Evolutionary conservation across 805 yeast species (phyloP), one percentile per base, ranked within the genome.

Genomic region (Kuraishia borneana): DNA sequence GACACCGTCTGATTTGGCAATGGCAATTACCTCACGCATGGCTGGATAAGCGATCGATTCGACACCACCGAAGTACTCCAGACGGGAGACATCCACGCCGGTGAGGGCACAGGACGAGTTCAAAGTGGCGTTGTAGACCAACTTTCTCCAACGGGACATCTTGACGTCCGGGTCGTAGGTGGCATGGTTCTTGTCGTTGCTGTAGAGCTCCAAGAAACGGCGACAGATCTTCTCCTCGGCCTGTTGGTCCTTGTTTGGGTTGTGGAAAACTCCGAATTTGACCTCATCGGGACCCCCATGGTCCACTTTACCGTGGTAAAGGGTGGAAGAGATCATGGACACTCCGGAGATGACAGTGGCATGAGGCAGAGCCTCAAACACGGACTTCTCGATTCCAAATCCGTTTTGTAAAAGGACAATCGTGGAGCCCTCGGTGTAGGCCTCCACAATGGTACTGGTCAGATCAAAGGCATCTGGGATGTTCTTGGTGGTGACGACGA

Each of bases 1-100:
- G 25, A 70, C 65, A 1, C 83, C 83, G 38, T 78, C 88, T 7
- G 83, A 72, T 34, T 68, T 70, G 8, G 94, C 94, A 38, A 81
- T 68, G 3, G 63, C 65, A 16, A 68, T 51, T 13, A 83, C 63
- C 51, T 82, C 94, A 25, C 60, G 53, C 87, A 79, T 79, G 0
- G 83, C 80, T 3, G 83, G 84, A 25, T 55, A 41, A 6, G 68
- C 51, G 12, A 73, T 42, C 0, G 53, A 36, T 9, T 61, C 58
- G 19, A 58, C 46, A 9, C 65, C 63, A 4, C 73, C 75, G 18
- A 65, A 50, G 21, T 60, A 49, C 37, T 54, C 62, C 21, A 73
- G 43, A 33, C 81, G 61, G 14, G 78, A 81, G n/a, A 68, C 63
- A 43, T 77, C 84, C 7, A 73, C 52, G 10, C 68, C 68, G 2